Evolutionary conservation across 192 early-diverging fungal species (phyloP).

Genomic region (Thoreauomyces humboldtii): DNA sequence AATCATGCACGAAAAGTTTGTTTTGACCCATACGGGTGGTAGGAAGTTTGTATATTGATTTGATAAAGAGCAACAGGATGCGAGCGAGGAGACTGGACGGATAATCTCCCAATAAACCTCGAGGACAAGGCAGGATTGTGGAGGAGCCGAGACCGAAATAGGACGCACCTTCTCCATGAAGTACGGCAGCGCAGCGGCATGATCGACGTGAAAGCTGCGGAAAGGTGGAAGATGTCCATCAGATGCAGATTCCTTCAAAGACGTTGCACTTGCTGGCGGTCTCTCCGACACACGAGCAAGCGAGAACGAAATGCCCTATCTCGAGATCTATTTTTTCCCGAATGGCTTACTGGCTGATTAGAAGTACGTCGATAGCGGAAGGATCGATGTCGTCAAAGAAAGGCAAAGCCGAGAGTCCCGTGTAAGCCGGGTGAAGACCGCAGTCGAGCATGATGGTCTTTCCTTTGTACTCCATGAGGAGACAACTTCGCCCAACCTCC

Average conservation of each 20-base stretch:
- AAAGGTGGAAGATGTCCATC: neutral
- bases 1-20: too few relatives aligned
- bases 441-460: constrained; percentile 98
- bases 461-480: constrained; percentile 90
- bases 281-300: too few relatives aligned
- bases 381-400: constrained; percentile 96
- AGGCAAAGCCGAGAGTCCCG: constrained; percentile 85
- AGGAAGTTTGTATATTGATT: too few relatives aligned
- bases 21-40: too few relatives aligned
- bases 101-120: neutral
- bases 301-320: too few relatives aligned
- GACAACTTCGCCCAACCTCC: constrained; percentile 93
- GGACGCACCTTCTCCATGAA: constrained; percentile 83
- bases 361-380: constrained; percentile 78
- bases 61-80: too few relatives aligned
- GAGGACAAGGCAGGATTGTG: neutral
- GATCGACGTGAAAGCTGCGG: constrained; percentile 91
- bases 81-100: neutral
- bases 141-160: too few relatives aligned
- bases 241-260: neutral
- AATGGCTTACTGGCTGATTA: constrained; percentile 85
- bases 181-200: constrained; percentile 94
- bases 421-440: constrained; percentile 91
- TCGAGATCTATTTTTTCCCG: too few relatives aligned
- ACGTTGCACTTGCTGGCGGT: too few relatives aligned